Conservation (phyloP, 2,329 filamentous ascomycete genomes). For the Trichophyton simii region DNA sequence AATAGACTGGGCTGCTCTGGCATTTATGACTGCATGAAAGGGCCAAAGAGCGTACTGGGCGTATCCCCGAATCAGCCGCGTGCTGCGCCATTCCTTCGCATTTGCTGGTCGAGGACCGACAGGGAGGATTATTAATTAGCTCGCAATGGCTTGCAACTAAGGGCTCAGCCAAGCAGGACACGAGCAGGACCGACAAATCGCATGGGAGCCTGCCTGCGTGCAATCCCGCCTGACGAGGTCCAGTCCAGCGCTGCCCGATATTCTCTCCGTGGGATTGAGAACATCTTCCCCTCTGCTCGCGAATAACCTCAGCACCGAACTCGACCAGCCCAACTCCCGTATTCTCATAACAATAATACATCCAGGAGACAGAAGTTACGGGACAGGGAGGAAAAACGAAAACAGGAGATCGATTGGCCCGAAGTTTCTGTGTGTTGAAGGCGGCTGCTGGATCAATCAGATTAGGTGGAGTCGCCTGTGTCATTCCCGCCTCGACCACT, state of each 20-base stretch:
- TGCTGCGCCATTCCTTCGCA: slow-evolving; percentile 8
- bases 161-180: slow-evolving; percentile 1
- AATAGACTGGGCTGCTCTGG: no score
- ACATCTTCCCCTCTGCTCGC: background rate
- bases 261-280: background rate
- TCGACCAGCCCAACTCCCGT: background rate
- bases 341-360: background rate
- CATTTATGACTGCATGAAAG: background rate
- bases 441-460: slow-evolving; percentile 2
- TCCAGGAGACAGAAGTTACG: background rate
- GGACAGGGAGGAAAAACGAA: background rate
- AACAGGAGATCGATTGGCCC: background rate
- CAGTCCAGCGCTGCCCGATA: background rate
- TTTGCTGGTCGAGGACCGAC: background rate
- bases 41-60: background rate
- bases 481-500: slow-evolving; percentile 1
- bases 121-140: background rate
- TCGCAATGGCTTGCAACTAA: slow-evolving; percentile 1
- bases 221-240: slow-evolving; percentile 2
- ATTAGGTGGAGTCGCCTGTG: background rate
- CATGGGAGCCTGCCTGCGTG: background rate
- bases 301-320: background rate
- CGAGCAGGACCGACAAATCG: slow-evolving; percentile 3
- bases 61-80: slow-evolving; percentile 10
- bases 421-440: background rate